Conservation (phyloP, 2,329 filamentous ascomycete genomes). For the Raffaelea albimanens region DNA sequence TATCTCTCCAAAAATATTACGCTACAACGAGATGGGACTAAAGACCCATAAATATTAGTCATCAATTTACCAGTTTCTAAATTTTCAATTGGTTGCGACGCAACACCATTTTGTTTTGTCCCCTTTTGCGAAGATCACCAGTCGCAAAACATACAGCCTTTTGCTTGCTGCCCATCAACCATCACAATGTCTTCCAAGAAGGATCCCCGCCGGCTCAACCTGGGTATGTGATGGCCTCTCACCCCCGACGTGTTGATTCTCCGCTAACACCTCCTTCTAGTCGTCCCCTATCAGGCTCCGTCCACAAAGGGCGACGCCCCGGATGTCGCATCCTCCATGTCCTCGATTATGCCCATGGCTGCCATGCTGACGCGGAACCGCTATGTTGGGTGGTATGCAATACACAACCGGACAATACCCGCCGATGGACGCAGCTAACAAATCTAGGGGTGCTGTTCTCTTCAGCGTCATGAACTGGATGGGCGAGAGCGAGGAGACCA, state of each 20-base stretch:
- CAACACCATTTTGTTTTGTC: not conserved
- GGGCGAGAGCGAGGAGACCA: slow-evolving; percentile 61
- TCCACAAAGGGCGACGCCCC: slow-evolving; percentile 49
- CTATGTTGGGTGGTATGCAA: slow-evolving; percentile 55
- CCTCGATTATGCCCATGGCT: slow-evolving; percentile 85
- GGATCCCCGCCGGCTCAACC: slow-evolving; percentile 12
- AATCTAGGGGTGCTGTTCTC: slow-evolving; percentile 58
- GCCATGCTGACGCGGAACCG: slow-evolving; percentile 91
- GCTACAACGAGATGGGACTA: too few species aligned
- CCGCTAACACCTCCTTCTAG: slow-evolving; percentile 39
- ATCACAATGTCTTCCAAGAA: slow-evolving; percentile 11
- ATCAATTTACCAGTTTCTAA: not conserved
- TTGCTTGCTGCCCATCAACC: not conserved
- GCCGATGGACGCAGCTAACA: slow-evolving; percentile 1
- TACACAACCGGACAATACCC: not conserved
- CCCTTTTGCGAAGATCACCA: not conserved
- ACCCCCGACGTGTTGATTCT: slow-evolving; percentile 10
- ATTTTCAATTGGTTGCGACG: not conserved
- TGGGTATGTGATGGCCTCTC: too few species aligned
- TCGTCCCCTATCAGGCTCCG: slow-evolving; percentile 81
- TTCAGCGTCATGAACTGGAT: slow-evolving; percentile 71
- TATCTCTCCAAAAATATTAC: too few species aligned
- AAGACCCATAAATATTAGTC: too few species aligned
- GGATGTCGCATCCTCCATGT: slow-evolving; percentile 63
- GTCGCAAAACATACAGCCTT: not conserved